These are phyloP conservation scores for Bruguiera hainesii DNA, from an alignment of 441 rosid genomes.

Conservation along the genomic window DNA sequence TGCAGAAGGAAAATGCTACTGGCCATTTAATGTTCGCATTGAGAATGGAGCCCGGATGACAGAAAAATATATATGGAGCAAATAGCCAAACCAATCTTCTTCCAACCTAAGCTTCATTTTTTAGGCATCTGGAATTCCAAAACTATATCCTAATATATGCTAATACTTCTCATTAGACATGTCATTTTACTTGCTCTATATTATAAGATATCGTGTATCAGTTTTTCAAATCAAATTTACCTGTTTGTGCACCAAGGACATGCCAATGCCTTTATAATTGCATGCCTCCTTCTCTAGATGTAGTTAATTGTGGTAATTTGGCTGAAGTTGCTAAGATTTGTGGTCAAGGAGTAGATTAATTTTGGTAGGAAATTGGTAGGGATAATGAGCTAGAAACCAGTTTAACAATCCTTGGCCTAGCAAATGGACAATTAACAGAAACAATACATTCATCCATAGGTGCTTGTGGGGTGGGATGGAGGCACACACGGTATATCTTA, in stretches of 20 bases:
- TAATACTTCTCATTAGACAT: conserved; percentile 1
- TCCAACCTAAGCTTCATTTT: not conserved
- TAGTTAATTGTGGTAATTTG: too few species aligned
- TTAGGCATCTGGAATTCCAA: not conserved
- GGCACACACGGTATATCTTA: too few species aligned
- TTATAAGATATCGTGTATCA: not conserved
- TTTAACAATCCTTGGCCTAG: too few species aligned
- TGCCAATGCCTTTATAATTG: too few species aligned
- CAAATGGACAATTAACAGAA: too few species aligned
- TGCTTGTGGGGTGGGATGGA: too few species aligned
- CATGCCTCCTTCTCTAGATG: too few species aligned
- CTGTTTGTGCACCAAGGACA: not conserved
- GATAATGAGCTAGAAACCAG: too few species aligned
- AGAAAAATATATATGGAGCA: not conserved
- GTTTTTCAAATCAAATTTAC: not conserved
- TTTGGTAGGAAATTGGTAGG: too few species aligned
- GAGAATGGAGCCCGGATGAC: conserved; percentile 13
- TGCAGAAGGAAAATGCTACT: not conserved
- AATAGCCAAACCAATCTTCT: not conserved
- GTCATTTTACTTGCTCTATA: not conserved
- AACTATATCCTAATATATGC: not conserved
- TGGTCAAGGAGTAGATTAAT: too few species aligned
- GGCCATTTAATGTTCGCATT: conserved; percentile 8
- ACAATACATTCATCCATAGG: too few species aligned
- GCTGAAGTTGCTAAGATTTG: too few species aligned